Evolutionary conservation across 1,284 basidiomycete species (phyloP).

Genomic region (Hymenochaete sp.): DNA sequence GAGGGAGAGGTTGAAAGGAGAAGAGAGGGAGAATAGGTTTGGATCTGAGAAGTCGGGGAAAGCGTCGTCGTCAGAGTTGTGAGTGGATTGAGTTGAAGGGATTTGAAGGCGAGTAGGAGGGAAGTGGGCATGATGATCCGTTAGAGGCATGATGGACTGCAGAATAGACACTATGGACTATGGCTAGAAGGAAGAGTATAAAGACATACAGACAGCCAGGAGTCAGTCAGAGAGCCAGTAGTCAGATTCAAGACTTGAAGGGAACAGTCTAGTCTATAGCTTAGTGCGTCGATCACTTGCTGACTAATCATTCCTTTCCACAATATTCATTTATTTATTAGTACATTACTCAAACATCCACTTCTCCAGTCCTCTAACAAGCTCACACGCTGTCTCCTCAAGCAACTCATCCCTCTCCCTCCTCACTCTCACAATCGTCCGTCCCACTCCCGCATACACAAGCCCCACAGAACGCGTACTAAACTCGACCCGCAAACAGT

Average conservation of each 20-base stretch:
- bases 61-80: constrained; percentile 14
- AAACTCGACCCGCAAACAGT: constrained; percentile 2
- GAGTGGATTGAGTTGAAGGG: constrained; percentile 3
- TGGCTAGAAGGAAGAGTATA: no score
- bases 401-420: constrained; percentile 19
- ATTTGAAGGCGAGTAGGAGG: constrained; percentile 1
- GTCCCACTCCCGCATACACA: constrained; percentile 8
- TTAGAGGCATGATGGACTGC: no score
- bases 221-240: no score
- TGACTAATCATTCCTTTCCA: no score
- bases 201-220: no score
- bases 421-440: constrained; percentile 15
- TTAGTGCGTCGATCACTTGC: no score
- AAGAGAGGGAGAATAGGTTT: constrained; percentile 12
- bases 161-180: no score
- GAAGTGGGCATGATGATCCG: constrained; percentile 11
- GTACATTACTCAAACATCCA: no score
- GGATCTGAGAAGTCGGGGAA: constrained; percentile 18
- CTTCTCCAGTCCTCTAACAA: constrained; percentile 15
- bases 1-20: not conserved
- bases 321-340: no score
- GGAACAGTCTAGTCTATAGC: no score
- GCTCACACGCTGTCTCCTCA: constrained; percentile 19
- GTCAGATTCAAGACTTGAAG: no score
- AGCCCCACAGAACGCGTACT: constrained; percentile 13